Percentiles rank a stretch among this genome's conserved stretches.
phyloP scores from a whole-genome alignment of 2,329 filamentous ascomycete species.

The Ophiostoma montium region DNA sequence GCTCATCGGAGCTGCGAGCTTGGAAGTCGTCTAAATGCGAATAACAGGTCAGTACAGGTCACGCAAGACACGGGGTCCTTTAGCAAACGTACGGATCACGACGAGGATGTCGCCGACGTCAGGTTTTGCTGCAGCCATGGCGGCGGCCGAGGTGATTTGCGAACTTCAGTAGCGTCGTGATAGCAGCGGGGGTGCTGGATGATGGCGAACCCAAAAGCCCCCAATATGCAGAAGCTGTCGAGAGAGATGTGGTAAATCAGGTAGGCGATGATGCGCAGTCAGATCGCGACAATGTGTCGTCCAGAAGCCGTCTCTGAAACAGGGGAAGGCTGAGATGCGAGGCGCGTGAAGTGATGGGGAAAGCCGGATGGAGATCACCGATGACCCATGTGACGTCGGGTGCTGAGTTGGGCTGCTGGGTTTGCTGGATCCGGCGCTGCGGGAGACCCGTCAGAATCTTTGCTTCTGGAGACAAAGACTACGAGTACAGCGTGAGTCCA shows the following conservation, averaged over 20 bases:
- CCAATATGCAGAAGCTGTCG: not conserved
- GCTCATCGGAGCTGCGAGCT: constrained; percentile 82
- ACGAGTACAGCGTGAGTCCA: too few relatives aligned
- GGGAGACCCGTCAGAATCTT: too few relatives aligned
- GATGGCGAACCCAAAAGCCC: not conserved
- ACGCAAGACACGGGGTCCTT: not conserved
- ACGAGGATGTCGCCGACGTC: constrained; percentile 53
- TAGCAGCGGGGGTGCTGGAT: not conserved
- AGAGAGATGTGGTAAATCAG: not conserved
- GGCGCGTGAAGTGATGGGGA: constrained; percentile 1
- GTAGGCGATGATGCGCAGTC: not conserved
- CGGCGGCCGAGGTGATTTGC: not conserved
- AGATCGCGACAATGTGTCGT: not conserved
- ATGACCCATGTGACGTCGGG: not conserved
- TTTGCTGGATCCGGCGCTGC: not conserved
- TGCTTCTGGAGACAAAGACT: too few relatives aligned
- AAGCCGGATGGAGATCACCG: not conserved
- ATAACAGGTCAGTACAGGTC: not conserved
- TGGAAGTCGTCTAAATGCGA: constrained; percentile 67
- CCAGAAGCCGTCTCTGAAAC: not conserved
- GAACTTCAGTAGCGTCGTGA: not conserved
- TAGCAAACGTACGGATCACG: constrained; percentile 51
- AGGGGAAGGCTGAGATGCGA: not conserved
- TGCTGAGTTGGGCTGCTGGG: not conserved
- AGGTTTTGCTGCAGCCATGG: constrained; percentile 31